A percentile compares a stretch with the other conserved stretches of the same genome.
Evolutionary conservation across 768 basidiomycete species (phyloP).

Genomic region (Paxillus rubicundulus): DNA sequence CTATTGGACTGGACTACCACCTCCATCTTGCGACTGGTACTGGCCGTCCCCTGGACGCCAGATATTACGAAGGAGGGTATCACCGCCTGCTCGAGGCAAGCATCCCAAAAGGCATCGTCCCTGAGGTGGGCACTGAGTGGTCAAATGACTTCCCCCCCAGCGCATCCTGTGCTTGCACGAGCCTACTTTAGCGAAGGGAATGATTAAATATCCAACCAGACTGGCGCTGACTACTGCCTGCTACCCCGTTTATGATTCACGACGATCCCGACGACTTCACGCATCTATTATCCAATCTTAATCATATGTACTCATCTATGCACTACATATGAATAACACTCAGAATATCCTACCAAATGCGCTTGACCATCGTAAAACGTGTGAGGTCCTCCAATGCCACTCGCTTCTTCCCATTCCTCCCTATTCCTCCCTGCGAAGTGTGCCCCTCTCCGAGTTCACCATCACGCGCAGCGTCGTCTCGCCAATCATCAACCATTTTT

Average conservation of each 20-base stretch:
- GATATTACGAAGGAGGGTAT: constrained; percentile 1
- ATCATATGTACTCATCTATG: neutral
- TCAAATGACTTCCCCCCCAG: neutral
- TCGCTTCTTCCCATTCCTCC: constrained; percentile 40
- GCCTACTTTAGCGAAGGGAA: neutral
- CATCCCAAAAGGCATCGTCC: neutral
- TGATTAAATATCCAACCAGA: neutral
- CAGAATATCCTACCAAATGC: constrained; percentile 57
- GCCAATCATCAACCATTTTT: constrained; percentile 60
- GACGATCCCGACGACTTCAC: neutral
- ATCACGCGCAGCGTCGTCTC: constrained; percentile 64
- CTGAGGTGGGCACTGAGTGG: constrained; percentile 3
- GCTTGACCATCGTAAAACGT: constrained; percentile 93
- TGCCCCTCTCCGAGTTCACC: constrained; percentile 71
- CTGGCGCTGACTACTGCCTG: too few species aligned
- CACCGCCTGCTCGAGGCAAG: constrained; percentile 1
- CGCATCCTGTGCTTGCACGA: neutral
- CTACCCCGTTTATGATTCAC: neutral
- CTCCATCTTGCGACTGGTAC: neutral
- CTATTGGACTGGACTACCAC: neutral
- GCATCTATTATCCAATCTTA: neutral
- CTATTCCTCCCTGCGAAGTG: constrained; percentile 11
- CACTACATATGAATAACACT: neutral
- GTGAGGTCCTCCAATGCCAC: constrained; percentile 86
- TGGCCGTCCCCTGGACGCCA: constrained; percentile 12